These are phyloP conservation scores for Gossypium bickii DNA, from an alignment of 345 rosid genomes.

Conservation along the genomic window DNA sequence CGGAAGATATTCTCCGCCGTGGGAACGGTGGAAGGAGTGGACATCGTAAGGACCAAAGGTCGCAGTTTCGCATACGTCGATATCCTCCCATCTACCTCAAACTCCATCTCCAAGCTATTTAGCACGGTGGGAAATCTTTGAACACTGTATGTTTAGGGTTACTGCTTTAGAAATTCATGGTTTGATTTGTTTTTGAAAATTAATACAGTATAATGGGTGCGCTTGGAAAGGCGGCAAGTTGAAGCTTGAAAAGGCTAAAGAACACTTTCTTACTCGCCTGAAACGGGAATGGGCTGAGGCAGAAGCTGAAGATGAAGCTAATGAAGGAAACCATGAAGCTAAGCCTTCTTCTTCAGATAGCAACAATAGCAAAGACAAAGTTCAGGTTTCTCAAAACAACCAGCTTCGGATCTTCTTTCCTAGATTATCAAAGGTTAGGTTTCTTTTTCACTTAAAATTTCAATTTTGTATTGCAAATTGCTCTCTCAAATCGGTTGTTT, in stretches of 20 bases:
- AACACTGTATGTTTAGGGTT: background rate
- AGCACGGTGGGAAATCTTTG: conserved; percentile 39
- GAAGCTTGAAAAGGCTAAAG: conserved; percentile 86
- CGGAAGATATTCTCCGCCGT: conserved; percentile 46
- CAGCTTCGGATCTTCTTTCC: conserved; percentile 69
- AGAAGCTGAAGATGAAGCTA: conserved; percentile 21
- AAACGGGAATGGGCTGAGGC: conserved; percentile 61
- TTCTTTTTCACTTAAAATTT: background rate
- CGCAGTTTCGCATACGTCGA: conserved; percentile 87
- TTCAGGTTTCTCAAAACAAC: conserved; percentile 22
- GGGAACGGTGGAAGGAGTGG: conserved; percentile 47
- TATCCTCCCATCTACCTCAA: conserved; percentile 51
- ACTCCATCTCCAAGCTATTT: conserved; percentile 74
- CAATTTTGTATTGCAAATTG: background rate
- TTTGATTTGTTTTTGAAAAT: background rate
- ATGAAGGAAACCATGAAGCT: conserved; percentile 9
- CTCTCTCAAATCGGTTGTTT: background rate
- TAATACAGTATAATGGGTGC: conserved; percentile 77
- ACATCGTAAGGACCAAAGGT: conserved; percentile 73
- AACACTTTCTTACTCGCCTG: conserved; percentile 62
- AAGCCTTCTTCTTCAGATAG: conserved; percentile 13
- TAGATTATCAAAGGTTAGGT: conserved; percentile 53
- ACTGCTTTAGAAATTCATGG: background rate
- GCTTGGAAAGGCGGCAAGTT: conserved; percentile 85
- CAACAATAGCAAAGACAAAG: conserved; percentile 13